Conservation (phyloP, 257 asterid species). For the Cordia subcordata region DNA sequence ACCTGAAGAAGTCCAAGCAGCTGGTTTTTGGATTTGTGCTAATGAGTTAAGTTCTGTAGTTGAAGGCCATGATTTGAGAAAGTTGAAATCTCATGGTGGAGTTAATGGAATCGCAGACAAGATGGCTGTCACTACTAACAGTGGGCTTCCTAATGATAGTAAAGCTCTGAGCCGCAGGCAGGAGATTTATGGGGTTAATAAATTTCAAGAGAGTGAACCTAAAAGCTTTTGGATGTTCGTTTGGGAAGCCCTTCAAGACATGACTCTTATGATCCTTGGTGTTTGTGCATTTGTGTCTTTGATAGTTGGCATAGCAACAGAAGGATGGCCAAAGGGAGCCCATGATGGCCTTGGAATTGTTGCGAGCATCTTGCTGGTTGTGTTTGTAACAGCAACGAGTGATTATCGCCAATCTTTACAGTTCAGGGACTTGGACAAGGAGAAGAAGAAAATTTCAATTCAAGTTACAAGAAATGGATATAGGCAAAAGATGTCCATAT, state of each 20-base stretch:
- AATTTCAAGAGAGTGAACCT: slow-evolving; percentile 46
- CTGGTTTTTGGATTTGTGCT: slow-evolving; percentile 70
- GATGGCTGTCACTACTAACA: slow-evolving; percentile 44
- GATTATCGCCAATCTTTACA: slow-evolving; percentile 85
- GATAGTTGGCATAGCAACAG: slow-evolving; percentile 75
- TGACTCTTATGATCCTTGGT: slow-evolving; percentile 90
- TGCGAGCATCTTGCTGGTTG: slow-evolving; percentile 75
- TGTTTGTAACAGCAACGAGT: slow-evolving; percentile 82
- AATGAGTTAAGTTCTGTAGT: slow-evolving; percentile 75
- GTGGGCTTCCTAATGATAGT: slow-evolving; percentile 48
- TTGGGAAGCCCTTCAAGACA: slow-evolving; percentile 89
- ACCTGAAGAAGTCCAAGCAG: slow-evolving; percentile 61
- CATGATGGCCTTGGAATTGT: slow-evolving; percentile 91
- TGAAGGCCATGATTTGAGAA: slow-evolving; percentile 65
- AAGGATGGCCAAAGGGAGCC: slow-evolving; percentile 92
- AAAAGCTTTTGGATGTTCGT: slow-evolving; percentile 73
- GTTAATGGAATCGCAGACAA: slow-evolving; percentile 49
- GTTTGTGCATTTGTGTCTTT: slow-evolving; percentile 73
- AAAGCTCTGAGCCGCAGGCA: slow-evolving; percentile 51
- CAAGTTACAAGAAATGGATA: slow-evolving; percentile 81
- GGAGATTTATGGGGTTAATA: slow-evolving; percentile 57
- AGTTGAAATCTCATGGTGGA: slow-evolving; percentile 66
- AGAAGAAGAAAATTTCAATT: slow-evolving; percentile 78
- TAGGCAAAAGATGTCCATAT: slow-evolving; percentile 74
- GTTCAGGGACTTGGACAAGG: slow-evolving; percentile 76